A percentile compares a stretch with the other conserved stretches of the same genome.
phyloP scores from a whole-genome alignment of 306 rosid genomes.

The Boehmeria nivea region DNA sequence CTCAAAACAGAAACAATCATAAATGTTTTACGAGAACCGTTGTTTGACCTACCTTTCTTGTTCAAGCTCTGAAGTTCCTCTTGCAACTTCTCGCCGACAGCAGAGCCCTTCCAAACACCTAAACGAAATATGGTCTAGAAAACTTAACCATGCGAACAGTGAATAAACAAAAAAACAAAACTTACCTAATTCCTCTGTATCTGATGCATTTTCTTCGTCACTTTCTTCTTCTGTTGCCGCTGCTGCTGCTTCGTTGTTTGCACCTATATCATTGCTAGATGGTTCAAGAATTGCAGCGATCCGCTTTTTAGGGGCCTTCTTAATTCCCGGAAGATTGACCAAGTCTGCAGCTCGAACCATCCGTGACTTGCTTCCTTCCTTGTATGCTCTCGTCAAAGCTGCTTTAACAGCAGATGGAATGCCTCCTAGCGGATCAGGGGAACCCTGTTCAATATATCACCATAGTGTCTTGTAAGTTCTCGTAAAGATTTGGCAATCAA shows the following conservation, averaged over 20 bases:
- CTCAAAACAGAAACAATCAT: neutral
- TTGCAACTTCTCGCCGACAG: constrained; percentile 69
- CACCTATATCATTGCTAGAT: constrained; percentile 47
- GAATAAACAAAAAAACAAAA: constrained; percentile 2
- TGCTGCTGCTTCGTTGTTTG: constrained; percentile 36
- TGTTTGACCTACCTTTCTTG: constrained; percentile 51
- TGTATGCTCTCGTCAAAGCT: constrained; percentile 85
- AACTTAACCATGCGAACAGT: neutral
- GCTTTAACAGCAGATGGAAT: constrained; percentile 65
- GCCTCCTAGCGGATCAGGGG: constrained; percentile 74
- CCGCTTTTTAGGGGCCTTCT: constrained; percentile 76
- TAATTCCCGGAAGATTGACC: constrained; percentile 61
- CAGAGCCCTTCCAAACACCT: constrained; percentile 24
- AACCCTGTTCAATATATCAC: constrained; percentile 49
- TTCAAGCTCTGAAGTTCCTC: constrained; percentile 73
- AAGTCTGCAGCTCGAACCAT: constrained; percentile 75
- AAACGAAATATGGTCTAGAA: neutral
- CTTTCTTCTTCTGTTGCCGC: constrained; percentile 46
- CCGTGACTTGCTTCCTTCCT: constrained; percentile 63
- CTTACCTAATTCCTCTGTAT: constrained; percentile 61
- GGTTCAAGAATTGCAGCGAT: constrained; percentile 89
- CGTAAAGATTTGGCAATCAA: constrained; percentile 1
- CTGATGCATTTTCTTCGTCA: constrained; percentile 59
- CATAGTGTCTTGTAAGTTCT: constrained; percentile 4
- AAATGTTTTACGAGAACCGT: neutral